Evolutionary conservation across 2,329 filamentous ascomycete species (phyloP).

Genomic region (Trichophyton verrucosum): DNA sequence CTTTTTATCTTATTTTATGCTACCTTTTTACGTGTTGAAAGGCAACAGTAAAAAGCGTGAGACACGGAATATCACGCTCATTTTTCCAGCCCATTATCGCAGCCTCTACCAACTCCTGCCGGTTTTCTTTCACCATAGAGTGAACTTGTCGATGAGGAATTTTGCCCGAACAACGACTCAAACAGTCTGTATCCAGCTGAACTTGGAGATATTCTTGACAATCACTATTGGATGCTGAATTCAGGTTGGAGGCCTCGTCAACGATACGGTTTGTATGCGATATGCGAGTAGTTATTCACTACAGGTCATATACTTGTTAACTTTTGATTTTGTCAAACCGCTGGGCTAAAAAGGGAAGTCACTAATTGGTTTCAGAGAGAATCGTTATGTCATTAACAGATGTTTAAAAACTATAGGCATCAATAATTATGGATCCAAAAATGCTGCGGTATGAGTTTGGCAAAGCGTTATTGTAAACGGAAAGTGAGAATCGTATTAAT

Average conservation of each 20-base stretch:
- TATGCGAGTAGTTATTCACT: conserved; percentile 3
- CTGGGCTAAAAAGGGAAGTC: no score
- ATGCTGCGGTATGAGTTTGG: conserved; percentile 2
- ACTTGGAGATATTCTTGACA: conserved; percentile 7
- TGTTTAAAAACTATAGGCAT: no score
- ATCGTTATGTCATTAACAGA: no score
- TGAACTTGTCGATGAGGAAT: conserved; percentile 9
- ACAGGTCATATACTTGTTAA: neutral
- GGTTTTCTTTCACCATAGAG: neutral
- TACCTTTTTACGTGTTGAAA: no score
- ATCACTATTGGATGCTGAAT: conserved; percentile 10
- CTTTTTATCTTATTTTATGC: no score
- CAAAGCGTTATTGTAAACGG: neutral
- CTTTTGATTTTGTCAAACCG: neutral
- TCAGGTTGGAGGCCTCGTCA: conserved; percentile 10
- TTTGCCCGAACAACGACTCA: conserved; percentile 6
- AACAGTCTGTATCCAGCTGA: conserved; percentile 7
- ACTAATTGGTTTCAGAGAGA: no score
- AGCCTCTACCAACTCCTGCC: neutral
- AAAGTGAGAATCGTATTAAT: conserved; percentile 19
- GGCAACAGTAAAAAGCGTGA: no score
- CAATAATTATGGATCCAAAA: conserved; percentile 3
- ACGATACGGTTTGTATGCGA: conserved; percentile 12
- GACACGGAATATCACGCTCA: no score
- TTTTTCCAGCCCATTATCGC: neutral